Conservation (phyloP, 2,329 filamentous ascomycete species). For the Curvularia lunata region DNA sequence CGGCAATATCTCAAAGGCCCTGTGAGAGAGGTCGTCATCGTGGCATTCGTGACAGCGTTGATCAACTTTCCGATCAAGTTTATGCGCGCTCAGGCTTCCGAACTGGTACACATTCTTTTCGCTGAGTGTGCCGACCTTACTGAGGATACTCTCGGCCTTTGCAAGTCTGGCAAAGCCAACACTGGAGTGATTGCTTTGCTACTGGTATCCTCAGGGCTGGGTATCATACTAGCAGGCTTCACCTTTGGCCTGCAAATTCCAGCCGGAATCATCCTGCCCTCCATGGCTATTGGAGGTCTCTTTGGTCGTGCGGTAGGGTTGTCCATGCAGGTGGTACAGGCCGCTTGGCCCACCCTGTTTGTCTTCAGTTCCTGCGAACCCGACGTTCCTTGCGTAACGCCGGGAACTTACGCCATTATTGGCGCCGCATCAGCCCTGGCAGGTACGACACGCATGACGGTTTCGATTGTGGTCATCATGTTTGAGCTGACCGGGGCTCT, state of each 20-base stretch:
- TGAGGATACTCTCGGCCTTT: constrained; percentile 89
- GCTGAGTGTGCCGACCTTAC: constrained; percentile 82
- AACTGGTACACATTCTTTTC: constrained; percentile 90
- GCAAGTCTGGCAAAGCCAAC: constrained; percentile 83
- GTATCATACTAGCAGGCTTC: constrained; percentile 82
- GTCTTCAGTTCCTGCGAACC: constrained; percentile 82
- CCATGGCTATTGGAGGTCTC: constrained; percentile 92
- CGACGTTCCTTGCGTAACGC: constrained; percentile 86
- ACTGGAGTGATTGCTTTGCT: constrained; percentile 82
- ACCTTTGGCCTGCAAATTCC: constrained; percentile 96
- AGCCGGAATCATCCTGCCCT: constrained; percentile 92
- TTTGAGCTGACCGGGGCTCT: constrained; percentile 97
- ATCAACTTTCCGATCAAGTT: constrained; percentile 97
- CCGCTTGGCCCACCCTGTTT: constrained; percentile 76
- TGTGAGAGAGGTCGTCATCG: constrained; percentile 77
- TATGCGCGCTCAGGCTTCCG: constrained; percentile 89
- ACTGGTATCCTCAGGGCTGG: constrained; percentile 79
- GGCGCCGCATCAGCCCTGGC: constrained; percentile 93
- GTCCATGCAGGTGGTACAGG: constrained; percentile 85
- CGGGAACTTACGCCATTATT: constrained; percentile 95
- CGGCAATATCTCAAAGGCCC: constrained; percentile 71
- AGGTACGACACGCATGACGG: constrained; percentile 93
- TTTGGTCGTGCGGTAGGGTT: constrained; percentile 89
- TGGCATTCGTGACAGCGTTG: constrained; percentile 81
- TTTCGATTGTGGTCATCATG: constrained; percentile 99